phyloP scores from a whole-genome alignment of 306 rosid genomes.

The Pueraria montana region DNA sequence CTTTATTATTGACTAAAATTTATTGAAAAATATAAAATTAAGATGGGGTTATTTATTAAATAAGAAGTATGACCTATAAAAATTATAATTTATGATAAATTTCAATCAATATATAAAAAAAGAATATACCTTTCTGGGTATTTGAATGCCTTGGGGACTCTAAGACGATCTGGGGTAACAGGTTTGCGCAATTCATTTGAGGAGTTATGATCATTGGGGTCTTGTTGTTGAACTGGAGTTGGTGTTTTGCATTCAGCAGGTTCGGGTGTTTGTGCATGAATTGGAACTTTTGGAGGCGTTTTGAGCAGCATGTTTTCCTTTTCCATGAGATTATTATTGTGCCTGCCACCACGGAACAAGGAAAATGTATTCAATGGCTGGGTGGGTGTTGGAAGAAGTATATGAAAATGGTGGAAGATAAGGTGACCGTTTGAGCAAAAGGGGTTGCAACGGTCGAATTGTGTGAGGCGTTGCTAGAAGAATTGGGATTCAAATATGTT shows the following conservation, averaged over 20 bases:
- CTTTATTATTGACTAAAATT: too few relatives aligned
- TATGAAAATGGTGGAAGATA: neutral
- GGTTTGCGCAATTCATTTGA: constrained; percentile 64
- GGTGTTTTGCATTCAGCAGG: constrained; percentile 62
- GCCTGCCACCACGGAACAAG: neutral
- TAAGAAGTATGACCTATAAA: too few relatives aligned
- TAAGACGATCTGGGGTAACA: constrained; percentile 72
- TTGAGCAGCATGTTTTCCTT: constrained; percentile 58
- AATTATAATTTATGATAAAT: too few relatives aligned
- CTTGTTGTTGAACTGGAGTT: constrained; percentile 43
- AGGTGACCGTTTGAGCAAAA: constrained; percentile 54
- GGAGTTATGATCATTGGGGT: constrained; percentile 46
- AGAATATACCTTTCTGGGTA: constrained; percentile 79
- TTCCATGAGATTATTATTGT: constrained; percentile 54
- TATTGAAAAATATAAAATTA: too few relatives aligned
- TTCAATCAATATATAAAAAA: neutral
- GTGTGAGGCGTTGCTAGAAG: neutral
- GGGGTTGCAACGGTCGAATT: constrained; percentile 60
- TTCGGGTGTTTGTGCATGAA: constrained; percentile 36
- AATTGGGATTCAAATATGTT: constrained; percentile 17
- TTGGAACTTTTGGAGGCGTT: constrained; percentile 51
- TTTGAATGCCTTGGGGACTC: constrained; percentile 84
- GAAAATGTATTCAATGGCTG: neutral
- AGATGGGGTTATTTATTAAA: too few relatives aligned
- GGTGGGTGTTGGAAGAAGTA: neutral